Base-by-base conservation (phyloP, 2,329 filamentous ascomycete genomes). In the Albifimbria verrucaria region DNA sequence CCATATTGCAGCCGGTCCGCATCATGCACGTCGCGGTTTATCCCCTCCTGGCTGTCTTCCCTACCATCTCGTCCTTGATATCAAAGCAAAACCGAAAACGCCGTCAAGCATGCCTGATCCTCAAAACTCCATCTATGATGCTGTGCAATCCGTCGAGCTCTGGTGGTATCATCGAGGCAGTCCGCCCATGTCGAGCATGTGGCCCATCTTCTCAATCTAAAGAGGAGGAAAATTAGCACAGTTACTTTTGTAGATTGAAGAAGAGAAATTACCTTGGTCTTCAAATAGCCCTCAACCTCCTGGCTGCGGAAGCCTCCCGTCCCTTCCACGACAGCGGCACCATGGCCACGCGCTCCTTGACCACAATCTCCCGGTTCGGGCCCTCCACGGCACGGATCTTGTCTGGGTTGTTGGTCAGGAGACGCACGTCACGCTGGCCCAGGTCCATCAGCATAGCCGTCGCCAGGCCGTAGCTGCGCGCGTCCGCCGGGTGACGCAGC, bases 401-500 rank as follows among this genome's bases (percentile, higher is more conserved):
- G 63, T 99, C 94, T 0, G 94, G 94, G 64, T 99, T 99, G 69
- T 99, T 99, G 10, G 94, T 99, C 62, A 99, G 74, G 49, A 99
- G 74, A 32, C 90, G 80, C 50, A 97, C 86, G 24, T 92, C 89
- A 12, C 75, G 70, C 61, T 96, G 81, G 0, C 90, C 92, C 25
- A 99, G 75, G 72, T 99, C 94, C 55, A 86, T 78, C 51, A 99
- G 77, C 81, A 99, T 97, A 0, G 93, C 92, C 1, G 94, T 99
- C 2, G 94, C 94, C n/a, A 99, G 75, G 2, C 94, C 94, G 65
- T 99, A 99, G 62, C 90, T 96, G 51, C 94, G 79, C 21, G 94
- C 94, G 70, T 99, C 94, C 1, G 94, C 94, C 0, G 94, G 94
- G 70, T 99, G 94, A 44, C 94, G 80, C 42, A 99, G 77, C 22